A percentile compares a stretch with the other conserved stretches of the same genome.
Conservation (phyloP, 1,284 basidiomycete species). For the Chalciporus sp. region DNA sequence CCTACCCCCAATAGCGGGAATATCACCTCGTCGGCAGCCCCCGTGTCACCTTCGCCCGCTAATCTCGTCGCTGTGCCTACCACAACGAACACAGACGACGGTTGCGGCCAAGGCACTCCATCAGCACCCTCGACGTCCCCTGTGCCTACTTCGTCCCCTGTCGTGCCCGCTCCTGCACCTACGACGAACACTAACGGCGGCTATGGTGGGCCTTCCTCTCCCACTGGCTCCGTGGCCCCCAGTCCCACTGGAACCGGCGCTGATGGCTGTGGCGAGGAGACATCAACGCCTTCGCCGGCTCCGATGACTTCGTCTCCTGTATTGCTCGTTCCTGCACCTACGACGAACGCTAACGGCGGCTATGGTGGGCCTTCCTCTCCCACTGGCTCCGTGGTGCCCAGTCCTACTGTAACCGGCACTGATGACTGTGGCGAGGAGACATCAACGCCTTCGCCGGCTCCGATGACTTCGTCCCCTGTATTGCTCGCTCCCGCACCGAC, state of each 20-base stretch:
- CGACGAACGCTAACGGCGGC: not conserved
- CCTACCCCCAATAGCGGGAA: constrained; percentile 5
- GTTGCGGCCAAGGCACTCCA: not conserved
- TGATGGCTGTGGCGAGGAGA: constrained; percentile 10
- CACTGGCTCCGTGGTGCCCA: not conserved
- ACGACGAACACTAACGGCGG: not conserved
- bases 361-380: not conserved
- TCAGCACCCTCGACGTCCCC: not conserved
- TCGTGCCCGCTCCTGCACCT: not conserved
- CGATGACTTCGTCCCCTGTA: constrained; percentile 5
- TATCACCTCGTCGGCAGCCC: not conserved
- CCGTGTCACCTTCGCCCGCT: not conserved
- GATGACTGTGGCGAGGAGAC: constrained; percentile 11
- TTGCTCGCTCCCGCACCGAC: not conserved
- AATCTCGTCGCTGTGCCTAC: not conserved
- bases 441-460: constrained; percentile 3
- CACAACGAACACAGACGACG: not conserved
- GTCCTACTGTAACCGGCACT: constrained; percentile 1
- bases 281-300: constrained; percentile 4
- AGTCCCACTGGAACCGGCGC: constrained; percentile 1
- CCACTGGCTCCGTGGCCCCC: not conserved
- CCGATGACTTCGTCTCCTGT: constrained; percentile 6
- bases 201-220: not conserved
- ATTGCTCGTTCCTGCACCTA: not conserved
- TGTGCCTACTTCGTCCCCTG: not conserved